Evolutionary conservation across 768 basidiomycete species (phyloP).

Genomic region (Leccinum obscurum): DNA sequence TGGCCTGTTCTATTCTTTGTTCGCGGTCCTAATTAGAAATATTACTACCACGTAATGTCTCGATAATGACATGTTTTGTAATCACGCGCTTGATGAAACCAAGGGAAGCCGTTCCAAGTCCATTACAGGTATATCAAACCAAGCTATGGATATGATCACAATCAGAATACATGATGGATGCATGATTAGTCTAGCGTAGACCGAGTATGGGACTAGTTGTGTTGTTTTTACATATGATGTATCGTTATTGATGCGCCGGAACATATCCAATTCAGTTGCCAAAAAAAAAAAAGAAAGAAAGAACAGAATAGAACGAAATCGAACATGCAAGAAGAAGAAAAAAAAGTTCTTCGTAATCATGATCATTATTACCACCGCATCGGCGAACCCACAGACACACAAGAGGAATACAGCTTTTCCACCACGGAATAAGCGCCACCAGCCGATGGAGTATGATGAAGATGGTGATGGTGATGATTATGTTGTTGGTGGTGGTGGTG

Average conservation of each 20-base stretch:
- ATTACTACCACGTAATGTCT: conserved; percentile 6
- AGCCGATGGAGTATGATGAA: not conserved
- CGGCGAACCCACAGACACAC: conserved; percentile 20
- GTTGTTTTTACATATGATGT: conserved; percentile 30
- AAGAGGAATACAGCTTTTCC: conserved; percentile 22
- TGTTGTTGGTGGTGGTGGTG: not conserved
- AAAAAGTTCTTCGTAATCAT: not conserved
- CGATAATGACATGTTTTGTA: conserved; percentile 11
- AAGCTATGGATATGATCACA: not conserved
- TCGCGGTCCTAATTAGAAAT: not conserved
- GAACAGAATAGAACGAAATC: not conserved
- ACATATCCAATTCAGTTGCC: conserved; percentile 13
- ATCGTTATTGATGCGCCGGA: conserved; percentile 16
- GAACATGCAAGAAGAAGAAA: not conserved
- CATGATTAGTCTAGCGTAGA: conserved; percentile 18
- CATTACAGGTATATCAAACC: conserved; percentile 5
- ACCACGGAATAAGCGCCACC: conserved; percentile 20
- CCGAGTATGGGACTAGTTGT: conserved; percentile 13
- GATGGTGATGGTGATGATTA: not conserved
- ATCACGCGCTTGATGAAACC: conserved; percentile 2
- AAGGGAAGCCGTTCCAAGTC: not conserved
- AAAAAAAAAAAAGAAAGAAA: not conserved
- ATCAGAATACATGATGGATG: conserved; percentile 23
- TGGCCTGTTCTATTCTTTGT: conserved; percentile 17
- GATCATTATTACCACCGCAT: conserved; percentile 25